A percentile compares a stretch with the other conserved stretches of the same genome.
phyloP scores from a whole-genome alignment of 345 rosid genomes.

The Syzygium jambos region DNA sequence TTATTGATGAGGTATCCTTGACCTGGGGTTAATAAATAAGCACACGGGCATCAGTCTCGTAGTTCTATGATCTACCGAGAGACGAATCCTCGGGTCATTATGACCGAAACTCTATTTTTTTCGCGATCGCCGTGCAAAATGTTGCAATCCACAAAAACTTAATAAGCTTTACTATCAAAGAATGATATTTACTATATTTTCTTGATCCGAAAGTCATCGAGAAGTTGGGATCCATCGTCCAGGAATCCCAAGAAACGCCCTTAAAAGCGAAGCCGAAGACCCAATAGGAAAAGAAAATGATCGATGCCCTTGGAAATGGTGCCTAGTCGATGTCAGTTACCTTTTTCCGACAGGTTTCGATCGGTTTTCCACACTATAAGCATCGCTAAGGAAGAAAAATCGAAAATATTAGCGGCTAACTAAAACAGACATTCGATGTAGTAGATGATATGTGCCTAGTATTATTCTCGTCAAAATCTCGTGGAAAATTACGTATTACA shows the following conservation, averaged over 20 bases:
- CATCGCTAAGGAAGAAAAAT: not conserved
- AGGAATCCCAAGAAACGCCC: not conserved
- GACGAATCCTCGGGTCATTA: not conserved
- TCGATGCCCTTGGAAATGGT: not conserved
- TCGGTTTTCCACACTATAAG: not conserved
- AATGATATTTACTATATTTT: not conserved
- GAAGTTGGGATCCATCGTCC: not conserved
- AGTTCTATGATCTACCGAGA: not conserved
- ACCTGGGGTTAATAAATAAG: not conserved
- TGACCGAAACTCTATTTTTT: not conserved
- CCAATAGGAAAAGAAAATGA: not conserved
- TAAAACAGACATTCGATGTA: not conserved
- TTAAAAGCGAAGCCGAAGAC: not conserved
- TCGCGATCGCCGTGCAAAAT: not conserved
- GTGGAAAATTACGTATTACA: not conserved
- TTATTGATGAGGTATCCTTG: not conserved
- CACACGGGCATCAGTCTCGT: accelerated
- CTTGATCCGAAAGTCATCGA: no score
- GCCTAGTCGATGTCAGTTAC: not conserved
- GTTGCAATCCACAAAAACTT: not conserved
- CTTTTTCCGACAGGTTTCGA: not conserved
- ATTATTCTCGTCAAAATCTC: not conserved
- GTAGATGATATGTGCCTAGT: not conserved
- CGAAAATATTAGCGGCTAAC: not conserved
- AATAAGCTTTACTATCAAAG: not conserved